A percentile compares a stretch with the other conserved stretches of the same genome.
phyloP scores from a whole-genome alignment of 2,329 filamentous ascomycete species.

The Capronia americana region DNA sequence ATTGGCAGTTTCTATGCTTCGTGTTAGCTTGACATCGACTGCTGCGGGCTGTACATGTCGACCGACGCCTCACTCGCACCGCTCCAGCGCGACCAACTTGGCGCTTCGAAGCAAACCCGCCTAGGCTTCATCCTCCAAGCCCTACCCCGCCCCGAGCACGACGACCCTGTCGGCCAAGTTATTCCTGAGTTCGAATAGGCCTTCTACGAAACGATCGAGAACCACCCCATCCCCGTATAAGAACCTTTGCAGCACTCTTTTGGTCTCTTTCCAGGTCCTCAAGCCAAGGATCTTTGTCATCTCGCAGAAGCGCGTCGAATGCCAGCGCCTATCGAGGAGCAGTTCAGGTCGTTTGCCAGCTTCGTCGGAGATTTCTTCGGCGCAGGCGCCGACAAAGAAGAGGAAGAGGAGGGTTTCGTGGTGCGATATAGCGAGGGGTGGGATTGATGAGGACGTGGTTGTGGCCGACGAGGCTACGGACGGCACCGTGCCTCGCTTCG shows the following conservation, averaged over 20 bases:
- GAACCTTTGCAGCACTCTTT: constrained; percentile 22
- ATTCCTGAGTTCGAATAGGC: constrained; percentile 20
- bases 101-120: not conserved
- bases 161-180: not conserved
- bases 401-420: constrained; percentile 24
- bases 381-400: constrained; percentile 31
- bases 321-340: constrained; percentile 15
- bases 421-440: constrained; percentile 16
- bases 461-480: not conserved
- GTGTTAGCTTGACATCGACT: not conserved
- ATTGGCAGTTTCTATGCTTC: not conserved
- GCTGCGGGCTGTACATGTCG: not conserved
- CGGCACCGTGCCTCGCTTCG: constrained; percentile 11
- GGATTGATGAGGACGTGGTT: not conserved
- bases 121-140: not conserved
- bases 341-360: constrained; percentile 26
- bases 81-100: not conserved
- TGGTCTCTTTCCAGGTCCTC: constrained; percentile 24
- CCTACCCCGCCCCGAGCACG: not conserved
- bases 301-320: constrained; percentile 23
- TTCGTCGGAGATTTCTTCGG: constrained; percentile 26
- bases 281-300: constrained; percentile 20
- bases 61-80: no score
- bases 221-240: constrained; percentile 17
- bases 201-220: constrained; percentile 26